phyloP scores from a whole-genome alignment of 495 filamentous ascomycete genomes.

The Rostrohypoxylon terebratum region DNA sequence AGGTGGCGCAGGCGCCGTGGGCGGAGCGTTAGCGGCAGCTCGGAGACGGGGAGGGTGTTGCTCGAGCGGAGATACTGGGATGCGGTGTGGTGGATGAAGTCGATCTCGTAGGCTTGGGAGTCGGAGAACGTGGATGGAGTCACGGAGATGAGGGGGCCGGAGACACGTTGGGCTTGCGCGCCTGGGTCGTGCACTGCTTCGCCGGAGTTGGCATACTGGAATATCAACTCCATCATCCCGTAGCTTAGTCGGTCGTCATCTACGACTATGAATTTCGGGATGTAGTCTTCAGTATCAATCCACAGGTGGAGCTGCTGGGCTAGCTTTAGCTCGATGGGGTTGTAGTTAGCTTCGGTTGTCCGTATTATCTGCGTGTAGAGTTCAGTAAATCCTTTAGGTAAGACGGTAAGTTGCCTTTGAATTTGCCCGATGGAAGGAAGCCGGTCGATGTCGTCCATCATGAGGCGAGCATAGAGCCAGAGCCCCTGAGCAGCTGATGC shows the following conservation, averaged over 20 bases:
- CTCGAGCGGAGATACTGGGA: slow-evolving; percentile 41
- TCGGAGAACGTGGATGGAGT: not conserved
- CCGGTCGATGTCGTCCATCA: slow-evolving; percentile 49
- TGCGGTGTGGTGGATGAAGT: slow-evolving; percentile 46
- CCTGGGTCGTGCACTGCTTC: slow-evolving; percentile 41
- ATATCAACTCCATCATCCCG: slow-evolving; percentile 38
- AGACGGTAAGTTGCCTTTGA: slow-evolving; percentile 35
- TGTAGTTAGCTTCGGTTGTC: slow-evolving; percentile 43
- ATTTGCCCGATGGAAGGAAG: slow-evolving; percentile 44
- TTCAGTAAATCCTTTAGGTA: slow-evolving; percentile 45
- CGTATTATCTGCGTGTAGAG: slow-evolving; percentile 44
- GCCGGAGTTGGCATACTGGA: slow-evolving; percentile 41
- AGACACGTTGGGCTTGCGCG: slow-evolving; percentile 27
- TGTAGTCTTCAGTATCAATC: slow-evolving; percentile 44
- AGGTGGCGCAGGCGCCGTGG: slow-evolving; percentile 33
- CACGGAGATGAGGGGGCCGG: slow-evolving; percentile 27
- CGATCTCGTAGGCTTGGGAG: slow-evolving; percentile 30
- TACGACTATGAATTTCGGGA: slow-evolving; percentile 23
- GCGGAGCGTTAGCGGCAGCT: slow-evolving; percentile 25
- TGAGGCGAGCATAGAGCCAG: slow-evolving; percentile 50
- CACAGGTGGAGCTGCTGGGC: slow-evolving; percentile 47
- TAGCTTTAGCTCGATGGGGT: slow-evolving; percentile 36
- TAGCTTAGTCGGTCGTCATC: slow-evolving; percentile 24
- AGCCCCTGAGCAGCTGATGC: slow-evolving; percentile 38
- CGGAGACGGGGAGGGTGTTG: slow-evolving; percentile 17